These are phyloP conservation scores for Pleomassaria siparia DNA, from an alignment of 2,329 filamentous ascomycete species.

Conservation along the genomic window DNA sequence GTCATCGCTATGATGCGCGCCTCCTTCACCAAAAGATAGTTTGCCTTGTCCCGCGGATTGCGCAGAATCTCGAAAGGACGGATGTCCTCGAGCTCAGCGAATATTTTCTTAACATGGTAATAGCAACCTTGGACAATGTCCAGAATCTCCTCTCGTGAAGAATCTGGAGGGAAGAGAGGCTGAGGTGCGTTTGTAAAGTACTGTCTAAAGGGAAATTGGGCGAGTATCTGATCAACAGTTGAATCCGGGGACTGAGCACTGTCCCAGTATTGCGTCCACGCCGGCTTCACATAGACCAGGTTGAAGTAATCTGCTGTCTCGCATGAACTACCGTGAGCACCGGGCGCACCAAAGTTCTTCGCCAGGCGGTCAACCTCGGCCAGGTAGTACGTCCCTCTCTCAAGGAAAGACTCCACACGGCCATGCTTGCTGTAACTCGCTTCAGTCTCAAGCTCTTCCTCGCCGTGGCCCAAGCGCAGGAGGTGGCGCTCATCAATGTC, in stretches of 20 bases:
- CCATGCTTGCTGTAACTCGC: conserved; percentile 91
- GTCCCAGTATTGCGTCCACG: conserved; percentile 84
- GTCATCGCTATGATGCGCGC: conserved; percentile 99
- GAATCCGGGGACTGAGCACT: conserved; percentile 58
- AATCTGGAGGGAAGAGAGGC: conserved; percentile 72
- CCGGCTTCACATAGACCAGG: conserved; percentile 82
- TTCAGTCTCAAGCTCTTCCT: conserved; percentile 87
- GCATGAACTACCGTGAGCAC: conserved; percentile 93
- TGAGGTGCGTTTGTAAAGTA: conserved; percentile 90
- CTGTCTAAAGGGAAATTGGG: conserved; percentile 80
- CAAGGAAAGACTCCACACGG: conserved; percentile 90
- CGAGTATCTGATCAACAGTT: conserved; percentile 63
- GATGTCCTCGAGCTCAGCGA: conserved; percentile 88
- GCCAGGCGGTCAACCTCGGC: conserved; percentile 85
- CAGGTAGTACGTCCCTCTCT: conserved; percentile 78
- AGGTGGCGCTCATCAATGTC: conserved; percentile 96
- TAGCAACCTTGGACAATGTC: conserved; percentile 85
- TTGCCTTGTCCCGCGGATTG: conserved; percentile 86
- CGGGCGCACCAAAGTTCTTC: conserved; percentile 79
- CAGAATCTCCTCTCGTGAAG: conserved; percentile 65
- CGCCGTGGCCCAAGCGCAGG: conserved; percentile 87
- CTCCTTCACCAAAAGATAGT: conserved; percentile 92
- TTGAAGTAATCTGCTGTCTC: conserved; percentile 98
- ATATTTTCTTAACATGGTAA: conserved; percentile 84
- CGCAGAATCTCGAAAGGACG: conserved; percentile 93